These are phyloP conservation scores for Macroventuria anomochaeta DNA, from an alignment of 2,329 filamentous ascomycete genomes.

Conservation along the genomic window DNA sequence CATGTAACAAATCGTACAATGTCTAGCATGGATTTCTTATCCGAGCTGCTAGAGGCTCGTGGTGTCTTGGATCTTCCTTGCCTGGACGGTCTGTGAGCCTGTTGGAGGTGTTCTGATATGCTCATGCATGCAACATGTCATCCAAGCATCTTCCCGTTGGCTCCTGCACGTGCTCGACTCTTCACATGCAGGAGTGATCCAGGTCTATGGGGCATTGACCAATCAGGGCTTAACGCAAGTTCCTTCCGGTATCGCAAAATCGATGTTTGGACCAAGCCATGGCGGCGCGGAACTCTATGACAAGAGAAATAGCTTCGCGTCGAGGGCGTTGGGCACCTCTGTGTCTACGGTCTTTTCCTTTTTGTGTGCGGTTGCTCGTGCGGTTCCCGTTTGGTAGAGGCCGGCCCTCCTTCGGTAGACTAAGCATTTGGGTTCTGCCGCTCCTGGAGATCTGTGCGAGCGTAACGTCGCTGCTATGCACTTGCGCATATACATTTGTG, in stretches of 20 bases:
- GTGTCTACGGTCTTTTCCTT: slow-evolving; percentile 6
- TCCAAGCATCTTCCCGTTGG: not conserved
- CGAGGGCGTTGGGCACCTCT: slow-evolving; percentile 8
- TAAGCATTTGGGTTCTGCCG: slow-evolving; percentile 16
- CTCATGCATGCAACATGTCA: not conserved
- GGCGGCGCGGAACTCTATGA: not conserved
- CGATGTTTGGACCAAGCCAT: not conserved
- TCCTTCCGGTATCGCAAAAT: slow-evolving; percentile 4
- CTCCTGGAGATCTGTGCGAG: slow-evolving; percentile 12
- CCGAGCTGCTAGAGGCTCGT: not conserved
- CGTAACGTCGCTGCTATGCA: slow-evolving; percentile 1
- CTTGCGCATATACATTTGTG: not conserved
- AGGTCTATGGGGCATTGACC: not conserved
- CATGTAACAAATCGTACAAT: slow-evolving; percentile 12
- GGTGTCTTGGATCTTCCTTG: not conserved
- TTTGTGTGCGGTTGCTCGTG: slow-evolving; percentile 5
- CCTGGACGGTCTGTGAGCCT: not conserved
- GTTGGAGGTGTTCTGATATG: not conserved
- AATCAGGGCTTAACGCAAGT: slow-evolving; percentile 9
- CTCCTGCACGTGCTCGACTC: not conserved
- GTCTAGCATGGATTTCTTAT: not conserved
- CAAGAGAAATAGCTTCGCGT: not conserved
- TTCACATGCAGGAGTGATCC: slow-evolving; percentile 1
- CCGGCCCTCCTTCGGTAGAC: slow-evolving; percentile 16
- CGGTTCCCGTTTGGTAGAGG: slow-evolving; percentile 9